Percentiles rank a stretch among this genome's conserved stretches.
phyloP scores from a whole-genome alignment of 202 grass and related monocot species.

The Musa balbisiana region DNA sequence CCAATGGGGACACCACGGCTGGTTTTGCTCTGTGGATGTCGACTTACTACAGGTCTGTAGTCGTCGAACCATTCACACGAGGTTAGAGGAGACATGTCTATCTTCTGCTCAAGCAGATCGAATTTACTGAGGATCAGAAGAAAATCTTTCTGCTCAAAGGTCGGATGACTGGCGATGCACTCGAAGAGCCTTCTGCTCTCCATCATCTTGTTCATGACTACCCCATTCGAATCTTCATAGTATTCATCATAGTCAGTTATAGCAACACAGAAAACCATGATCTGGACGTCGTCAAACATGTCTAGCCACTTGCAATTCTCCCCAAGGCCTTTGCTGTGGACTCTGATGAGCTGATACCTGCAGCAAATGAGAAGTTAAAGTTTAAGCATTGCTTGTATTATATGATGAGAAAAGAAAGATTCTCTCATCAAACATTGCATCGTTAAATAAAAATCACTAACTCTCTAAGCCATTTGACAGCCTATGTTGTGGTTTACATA shows the following conservation, averaged over 20 bases:
- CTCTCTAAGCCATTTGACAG: too few relatives aligned
- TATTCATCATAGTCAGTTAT: constrained; percentile 71
- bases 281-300: constrained; percentile 81
- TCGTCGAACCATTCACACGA: constrained; percentile 70
- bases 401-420: background rate
- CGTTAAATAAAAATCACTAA: too few relatives aligned
- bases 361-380: constrained; percentile 10
- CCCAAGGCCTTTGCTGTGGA: constrained; percentile 55
- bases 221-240: constrained; percentile 45
- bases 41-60: constrained; percentile 61
- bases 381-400: background rate
- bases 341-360: constrained; percentile 86
- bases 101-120: constrained; percentile 84
- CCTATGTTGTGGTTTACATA: too few relatives aligned
- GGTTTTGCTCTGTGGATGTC: constrained; percentile 28
- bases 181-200: constrained; percentile 71
- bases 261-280: constrained; percentile 73
- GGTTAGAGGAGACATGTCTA: constrained; percentile 47
- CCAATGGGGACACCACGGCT: constrained; percentile 18
- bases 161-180: constrained; percentile 47
- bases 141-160: constrained; percentile 51
- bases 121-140: constrained; percentile 82
- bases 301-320: constrained; percentile 82
- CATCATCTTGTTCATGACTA: constrained; percentile 65
- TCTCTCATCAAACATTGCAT: background rate